Conservation (phyloP, 768 basidiomycete species). For the Phlebiopsis flavidoalba region DNA sequence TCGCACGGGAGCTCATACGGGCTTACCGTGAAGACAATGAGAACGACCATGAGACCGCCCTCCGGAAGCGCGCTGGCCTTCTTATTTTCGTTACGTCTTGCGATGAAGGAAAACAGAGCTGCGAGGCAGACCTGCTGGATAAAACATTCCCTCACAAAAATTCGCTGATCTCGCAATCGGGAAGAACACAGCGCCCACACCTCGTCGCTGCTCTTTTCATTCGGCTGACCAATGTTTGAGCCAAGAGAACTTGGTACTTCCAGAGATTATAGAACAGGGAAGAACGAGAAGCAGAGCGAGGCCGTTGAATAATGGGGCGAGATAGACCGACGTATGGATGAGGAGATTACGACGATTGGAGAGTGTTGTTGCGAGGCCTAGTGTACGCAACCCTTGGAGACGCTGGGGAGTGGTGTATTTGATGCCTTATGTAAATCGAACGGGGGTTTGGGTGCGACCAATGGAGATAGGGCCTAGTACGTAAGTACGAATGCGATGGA, state of each 20-base stretch:
- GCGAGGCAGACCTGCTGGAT: slow-evolving; percentile 82
- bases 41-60: slow-evolving; percentile 78
- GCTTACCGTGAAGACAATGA: slow-evolving; percentile 79
- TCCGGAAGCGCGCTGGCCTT: slow-evolving; percentile 61
- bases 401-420: slow-evolving; percentile 65
- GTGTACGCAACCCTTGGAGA: slow-evolving; percentile 77
- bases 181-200: slow-evolving; percentile 92
- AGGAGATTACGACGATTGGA: slow-evolving; percentile 81
- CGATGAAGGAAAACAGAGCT: slow-evolving; percentile 91
- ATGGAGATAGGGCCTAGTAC: slow-evolving; percentile 84
- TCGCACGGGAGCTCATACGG: not conserved
- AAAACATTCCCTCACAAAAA: slow-evolving; percentile 94
- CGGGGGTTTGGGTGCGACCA: slow-evolving; percentile 88
- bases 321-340: slow-evolving; percentile 83
- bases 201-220: slow-evolving; percentile 71
- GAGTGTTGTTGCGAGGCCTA: slow-evolving; percentile 71
- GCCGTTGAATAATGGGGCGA: slow-evolving; percentile 92
- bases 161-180: slow-evolving; percentile 89
- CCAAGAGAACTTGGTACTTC: slow-evolving; percentile 44
- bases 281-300: slow-evolving; percentile 79
- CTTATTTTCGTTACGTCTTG: slow-evolving; percentile 44
- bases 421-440: slow-evolving; percentile 75
- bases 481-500: slow-evolving; percentile 79
- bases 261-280: slow-evolving; percentile 78
- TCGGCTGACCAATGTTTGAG: slow-evolving; percentile 68